Evolutionary conservation across 2,329 filamentous ascomycete genomes (phyloP), one percentile per base, ranked within the genome.

Genomic region (Scedosporium dehoogii): DNA sequence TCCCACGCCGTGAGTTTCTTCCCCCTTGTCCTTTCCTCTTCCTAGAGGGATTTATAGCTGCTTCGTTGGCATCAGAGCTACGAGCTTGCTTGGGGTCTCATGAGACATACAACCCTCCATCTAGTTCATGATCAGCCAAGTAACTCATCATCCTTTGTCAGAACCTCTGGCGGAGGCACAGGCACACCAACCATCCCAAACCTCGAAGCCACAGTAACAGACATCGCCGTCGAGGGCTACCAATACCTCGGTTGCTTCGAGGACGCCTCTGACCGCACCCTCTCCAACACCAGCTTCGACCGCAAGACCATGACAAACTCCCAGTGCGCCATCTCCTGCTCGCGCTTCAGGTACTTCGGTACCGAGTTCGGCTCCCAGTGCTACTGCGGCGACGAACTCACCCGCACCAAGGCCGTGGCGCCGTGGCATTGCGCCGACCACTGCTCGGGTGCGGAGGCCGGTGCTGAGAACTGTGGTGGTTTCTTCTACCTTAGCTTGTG

Each of bases 321-420:
- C 62, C 73, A 70, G 51, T 82, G 80, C 68, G 73, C 75, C 71
- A 64, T 65, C 2, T 79, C 76, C 69, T 82, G 79, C 71, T 74
- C 73, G 2, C 73, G 71, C 1, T 82, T 75, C 67, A 70, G 73
- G 56, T 81, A 78, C 66, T 82, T 76, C 72, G 81, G 76, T 2
- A 78, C 79, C 5, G 80, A 83, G 66, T 83, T 79, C 64, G 78
- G 79, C 9, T 73, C 78, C 29, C 80, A 83, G 69, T 82, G 79
- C 55, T 58, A 41, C 29, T 58, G 55, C 55, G 55, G 55, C 55
- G 27, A 58, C 25, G 6, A 58, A 29, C 33, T 58, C 4, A 58
- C 55, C 7, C 55, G 55, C 6, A 41, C 25, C 14, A 41, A 58
- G 23, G 27, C 25, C 7, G 55, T 56, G n/a, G 27, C 33, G n/a